Evolutionary conservation across 352 stramenopile species (phyloP), one percentile per base, ranked within the genome.

Genomic region (Phytophthora pistaciae): DNA sequence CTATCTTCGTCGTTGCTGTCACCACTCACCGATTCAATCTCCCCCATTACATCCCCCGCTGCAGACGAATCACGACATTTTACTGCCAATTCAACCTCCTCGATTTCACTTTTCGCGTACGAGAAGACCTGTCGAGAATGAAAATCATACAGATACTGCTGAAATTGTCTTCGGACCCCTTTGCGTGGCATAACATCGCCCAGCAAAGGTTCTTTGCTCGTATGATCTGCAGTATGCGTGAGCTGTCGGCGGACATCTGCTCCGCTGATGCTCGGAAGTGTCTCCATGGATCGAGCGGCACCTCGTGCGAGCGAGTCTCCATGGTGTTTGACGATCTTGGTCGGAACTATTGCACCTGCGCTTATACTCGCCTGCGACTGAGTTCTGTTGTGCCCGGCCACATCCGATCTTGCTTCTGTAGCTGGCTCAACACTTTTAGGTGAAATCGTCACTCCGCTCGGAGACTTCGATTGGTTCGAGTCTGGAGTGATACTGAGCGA

Each of bases 61-160:
- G 20, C n/a, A 55, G 18, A 1, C 9, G 38, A 33, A 11, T 70
- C 48, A 40, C 25, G 4, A 40, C 20, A 1, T 50, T 48, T 59
- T 10, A 40, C 16, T 27, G 31, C 52, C 14, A 68, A 36, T 36
- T 71, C 50, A 21, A 58, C 27, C 23, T 68, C 64, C 29, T 74
- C 72, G 16, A 55, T n/a, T 1, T 72, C 38, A 16, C 36, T 69
- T 55, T 54, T 65, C 2, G 75, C 75, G 20, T 78, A 78, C 11
- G 84, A 90, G 59, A 90, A 92, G 6, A 92, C 81, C 27, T 88
- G 74, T 16, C 75, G 71, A 29, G 81, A 84, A 53, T 92, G 81
- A 61, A 89, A 92, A 60, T 86, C 75, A 44, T 91, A 86, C n/a
- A 91, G 52, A 46, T 92, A 76, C 10, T 73, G 60, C 23, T 89